Percentiles rank a stretch among this genome's conserved stretches.
Evolutionary conservation across 441 rosid genomes (phyloP).

Genomic region (Erysimum cheiri): DNA sequence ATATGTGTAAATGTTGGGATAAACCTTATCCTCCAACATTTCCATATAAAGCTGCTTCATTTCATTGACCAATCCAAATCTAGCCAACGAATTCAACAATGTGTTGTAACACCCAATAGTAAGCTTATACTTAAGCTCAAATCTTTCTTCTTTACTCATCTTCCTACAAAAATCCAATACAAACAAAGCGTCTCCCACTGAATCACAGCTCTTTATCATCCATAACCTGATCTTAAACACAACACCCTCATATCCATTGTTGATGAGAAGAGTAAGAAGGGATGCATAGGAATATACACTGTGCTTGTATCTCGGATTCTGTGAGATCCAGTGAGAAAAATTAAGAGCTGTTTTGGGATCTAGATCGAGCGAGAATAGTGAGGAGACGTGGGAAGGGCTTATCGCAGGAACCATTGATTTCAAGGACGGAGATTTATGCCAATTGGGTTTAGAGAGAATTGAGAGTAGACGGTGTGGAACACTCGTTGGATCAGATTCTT

Average conservation of each 20-base stretch:
- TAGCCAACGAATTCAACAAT: constrained; percentile 62
- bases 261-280: constrained; percentile 55
- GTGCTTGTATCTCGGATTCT: constrained; percentile 59
- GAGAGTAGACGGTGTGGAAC: constrained; percentile 53
- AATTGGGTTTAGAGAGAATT: constrained; percentile 58
- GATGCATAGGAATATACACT: constrained; percentile 57
- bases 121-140: constrained; percentile 54
- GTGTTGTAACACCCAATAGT: constrained; percentile 65
- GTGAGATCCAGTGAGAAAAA: constrained; percentile 64
- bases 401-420: constrained; percentile 49
- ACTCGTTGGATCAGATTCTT: constrained; percentile 46
- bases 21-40: constrained; percentile 59
- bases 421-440: constrained; percentile 61
- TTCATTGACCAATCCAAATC: constrained; percentile 66
- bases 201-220: constrained; percentile 62
- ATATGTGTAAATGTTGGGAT: constrained; percentile 64
- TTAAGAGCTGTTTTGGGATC: constrained; percentile 65
- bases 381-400: constrained; percentile 59
- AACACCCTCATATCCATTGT: constrained; percentile 43
- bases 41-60: constrained; percentile 60
- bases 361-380: constrained; percentile 54
- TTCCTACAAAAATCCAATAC: constrained; percentile 52
- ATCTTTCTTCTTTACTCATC: constrained; percentile 50
- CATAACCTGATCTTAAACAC: constrained; percentile 58
- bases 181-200: constrained; percentile 49